Evolutionary conservation across 352 stramenopile genomes (phyloP).

Genomic region (Pythium pectinolyticum): DNA sequence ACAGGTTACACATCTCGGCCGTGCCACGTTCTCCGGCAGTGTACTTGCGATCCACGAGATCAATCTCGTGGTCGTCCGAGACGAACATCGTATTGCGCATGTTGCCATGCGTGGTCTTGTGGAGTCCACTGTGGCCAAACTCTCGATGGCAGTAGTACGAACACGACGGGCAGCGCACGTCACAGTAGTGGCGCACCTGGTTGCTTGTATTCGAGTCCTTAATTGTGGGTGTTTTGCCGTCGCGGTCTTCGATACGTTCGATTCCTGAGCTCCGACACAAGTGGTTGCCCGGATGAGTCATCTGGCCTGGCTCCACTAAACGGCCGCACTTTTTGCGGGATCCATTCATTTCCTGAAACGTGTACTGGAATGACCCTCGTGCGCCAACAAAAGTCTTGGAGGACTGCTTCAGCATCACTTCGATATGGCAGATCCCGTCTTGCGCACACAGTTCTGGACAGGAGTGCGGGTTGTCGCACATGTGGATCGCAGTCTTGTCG

Average conservation of each 20-base stretch:
- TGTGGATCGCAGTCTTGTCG: conserved; percentile 50
- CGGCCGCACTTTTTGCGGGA: conserved; percentile 61
- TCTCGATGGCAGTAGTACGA: conserved; percentile 78
- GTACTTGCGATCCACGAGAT: conserved; percentile 77
- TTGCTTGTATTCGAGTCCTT: neutral
- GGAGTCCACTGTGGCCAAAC: conserved; percentile 45
- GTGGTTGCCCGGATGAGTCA: conserved; percentile 47
- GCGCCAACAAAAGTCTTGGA: conserved; percentile 63
- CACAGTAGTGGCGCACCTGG: conserved; percentile 61
- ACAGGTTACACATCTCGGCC: conserved; percentile 82
- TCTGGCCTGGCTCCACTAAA: conserved; percentile 41
- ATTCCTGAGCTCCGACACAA: conserved; percentile 40
- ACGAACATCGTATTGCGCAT: conserved; percentile 81
- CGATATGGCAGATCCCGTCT: conserved; percentile 62
- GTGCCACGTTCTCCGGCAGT: conserved; percentile 56
- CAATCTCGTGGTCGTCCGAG: conserved; percentile 54
- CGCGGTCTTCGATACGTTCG: conserved; percentile 16
- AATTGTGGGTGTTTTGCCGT: conserved; percentile 1
- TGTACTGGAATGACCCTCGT: conserved; percentile 67
- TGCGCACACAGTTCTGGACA: conserved; percentile 59
- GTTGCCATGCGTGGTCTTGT: conserved; percentile 77
- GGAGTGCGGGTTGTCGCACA: conserved; percentile 54
- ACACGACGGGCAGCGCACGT: conserved; percentile 68
- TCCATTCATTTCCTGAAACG: conserved; percentile 81
- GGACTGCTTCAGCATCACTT: conserved; percentile 70